Percentiles rank a stretch among this genome's conserved stretches.
Evolutionary conservation across 1,284 basidiomycete genomes (phyloP).

Genomic region (Leccinum solheimii): DNA sequence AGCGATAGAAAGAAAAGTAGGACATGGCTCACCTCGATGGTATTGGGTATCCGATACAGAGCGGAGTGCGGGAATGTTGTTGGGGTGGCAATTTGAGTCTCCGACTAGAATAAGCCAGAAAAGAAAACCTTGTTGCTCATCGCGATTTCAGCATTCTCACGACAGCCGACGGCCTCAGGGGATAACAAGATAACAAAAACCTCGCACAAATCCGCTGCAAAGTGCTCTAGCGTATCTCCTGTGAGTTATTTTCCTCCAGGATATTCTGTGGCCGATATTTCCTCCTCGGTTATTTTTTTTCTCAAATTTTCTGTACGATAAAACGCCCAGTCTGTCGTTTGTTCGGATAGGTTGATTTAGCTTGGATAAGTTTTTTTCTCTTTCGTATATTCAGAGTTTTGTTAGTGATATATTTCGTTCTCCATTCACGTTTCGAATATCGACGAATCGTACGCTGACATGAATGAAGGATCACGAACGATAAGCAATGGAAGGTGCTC

Average conservation of each 20-base stretch:
- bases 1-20: background rate
- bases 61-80: slow-evolving; percentile 3
- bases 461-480: slow-evolving; percentile 23
- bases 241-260: slow-evolving; percentile 25
- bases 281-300: slow-evolving; percentile 17
- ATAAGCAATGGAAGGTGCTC: slow-evolving; percentile 25
- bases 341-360: slow-evolving; percentile 31
- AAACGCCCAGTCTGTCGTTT: slow-evolving; percentile 18
- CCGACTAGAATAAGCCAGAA: slow-evolving; percentile 32
- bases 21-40: slow-evolving; percentile 23
- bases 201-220: slow-evolving; percentile 20
- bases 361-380: slow-evolving; percentile 36
- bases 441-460: slow-evolving; percentile 23
- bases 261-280: slow-evolving; percentile 11
- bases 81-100: slow-evolving; percentile 23
- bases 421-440: slow-evolving; percentile 18
- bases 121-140: slow-evolving; percentile 27
- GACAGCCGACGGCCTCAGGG: slow-evolving; percentile 37
- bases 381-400: slow-evolving; percentile 37
- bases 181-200: slow-evolving; percentile 38
- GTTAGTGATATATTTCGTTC: slow-evolving; percentile 34
- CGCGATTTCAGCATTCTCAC: slow-evolving; percentile 36
- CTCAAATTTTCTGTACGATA: slow-evolving; percentile 9
- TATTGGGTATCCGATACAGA: background rate
- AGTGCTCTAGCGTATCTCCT: slow-evolving; percentile 13